Base-by-base conservation (phyloP, 176 grass and related monocot species). In the Carex cristatella region DNA sequence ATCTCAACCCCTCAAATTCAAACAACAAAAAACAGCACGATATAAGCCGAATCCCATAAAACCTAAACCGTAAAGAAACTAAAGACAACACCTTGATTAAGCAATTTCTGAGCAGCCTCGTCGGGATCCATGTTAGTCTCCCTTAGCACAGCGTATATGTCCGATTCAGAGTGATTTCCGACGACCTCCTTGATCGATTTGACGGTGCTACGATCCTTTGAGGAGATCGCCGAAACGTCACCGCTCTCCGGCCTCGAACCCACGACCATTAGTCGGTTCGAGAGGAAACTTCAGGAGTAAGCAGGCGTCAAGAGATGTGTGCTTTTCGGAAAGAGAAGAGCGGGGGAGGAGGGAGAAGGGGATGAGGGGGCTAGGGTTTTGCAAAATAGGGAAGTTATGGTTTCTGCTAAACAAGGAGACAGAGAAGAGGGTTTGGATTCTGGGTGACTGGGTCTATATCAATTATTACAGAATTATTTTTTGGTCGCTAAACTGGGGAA, bases 101-200 rank as follows among this genome's bases (percentile, higher is more conserved):
- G 95, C 70, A 98, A 91, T 66, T 86, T 95, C 89, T 98, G 93
- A 18, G 93, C 81, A 80, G 95, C 92, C 90, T 98, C 93, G 65
- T 95, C 91, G 61, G 93, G 93, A 87, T 98, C 91, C 93, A 95
- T 98, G 86, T 93, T 90, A 79, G 93, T 93, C 87, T 98, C 95
- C 65, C 86, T 91, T 16, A 98, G 88, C 64, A 86, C 81, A 70
- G 87, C 83, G 67, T 89, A 64, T 88, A 98, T 98, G 76, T 95
- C 89, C 16, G 77, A 90, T 32, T 98, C 95, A 62, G 93, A 98
- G 91, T 95, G 95, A 53, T 92, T 86, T 37, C 83, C 88, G 83
- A 98, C 91, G 82, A 93, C 88, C 80, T 98, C 92, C 89, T 93
- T 98, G 91, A 96, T 96, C 42, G 87, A 96, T 83, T 93, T 86